phyloP scores from a whole-genome alignment of 805 yeast species.

The Hanseniaspora clermontiae region DNA sequence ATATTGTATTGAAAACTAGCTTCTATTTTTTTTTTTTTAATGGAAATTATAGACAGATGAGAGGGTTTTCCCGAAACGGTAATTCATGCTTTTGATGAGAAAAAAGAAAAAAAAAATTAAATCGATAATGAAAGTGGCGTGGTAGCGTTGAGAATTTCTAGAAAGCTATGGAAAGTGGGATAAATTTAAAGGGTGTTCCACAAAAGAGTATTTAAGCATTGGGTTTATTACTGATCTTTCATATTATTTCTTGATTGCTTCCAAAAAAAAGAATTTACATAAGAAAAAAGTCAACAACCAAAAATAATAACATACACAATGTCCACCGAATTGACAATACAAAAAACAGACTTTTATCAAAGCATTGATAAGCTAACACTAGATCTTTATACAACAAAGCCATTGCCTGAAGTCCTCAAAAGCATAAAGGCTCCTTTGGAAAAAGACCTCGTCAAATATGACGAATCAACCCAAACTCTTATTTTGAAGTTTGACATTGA shows the following conservation, averaged over 20 bases:
- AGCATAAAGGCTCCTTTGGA: not conserved
- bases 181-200: too few species aligned
- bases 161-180: not conserved
- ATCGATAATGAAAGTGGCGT: not conserved
- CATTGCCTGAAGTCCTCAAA: conserved; percentile 25
- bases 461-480: conserved; percentile 31
- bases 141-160: not conserved
- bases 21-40: not conserved
- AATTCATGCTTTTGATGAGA: not conserved
- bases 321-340: conserved; percentile 16
- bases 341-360: conserved; percentile 66
- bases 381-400: conserved; percentile 56
- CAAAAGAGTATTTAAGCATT: too few species aligned
- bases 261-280: too few species aligned
- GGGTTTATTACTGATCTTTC: too few species aligned
- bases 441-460: conserved; percentile 22
- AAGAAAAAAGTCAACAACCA: too few species aligned
- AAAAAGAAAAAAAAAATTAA: not conserved
- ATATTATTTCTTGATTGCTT: too few species aligned
- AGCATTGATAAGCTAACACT: conserved; percentile 42
- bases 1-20: too few species aligned
- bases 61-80: not conserved
- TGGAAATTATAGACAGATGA: not conserved
- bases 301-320: not conserved
- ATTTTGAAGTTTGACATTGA: conserved; percentile 24